Conservation (phyloP, 73 alveolate species). For the Stentor roeselii region DNA sequence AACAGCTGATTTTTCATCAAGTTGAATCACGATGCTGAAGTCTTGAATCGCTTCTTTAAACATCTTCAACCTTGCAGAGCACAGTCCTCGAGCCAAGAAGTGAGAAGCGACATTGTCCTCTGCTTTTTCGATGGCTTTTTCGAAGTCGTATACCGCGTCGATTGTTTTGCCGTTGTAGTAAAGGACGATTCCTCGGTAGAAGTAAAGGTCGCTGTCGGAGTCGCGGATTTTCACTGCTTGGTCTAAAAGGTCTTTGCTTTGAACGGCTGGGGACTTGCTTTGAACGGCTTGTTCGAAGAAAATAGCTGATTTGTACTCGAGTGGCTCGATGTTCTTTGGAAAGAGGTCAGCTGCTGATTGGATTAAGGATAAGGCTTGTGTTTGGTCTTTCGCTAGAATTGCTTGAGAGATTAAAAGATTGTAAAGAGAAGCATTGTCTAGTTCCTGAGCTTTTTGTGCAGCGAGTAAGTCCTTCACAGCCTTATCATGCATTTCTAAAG, state of each 20-base stretch:
- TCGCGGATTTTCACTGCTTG: constrained; percentile 40
- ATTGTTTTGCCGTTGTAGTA: constrained; percentile 27
- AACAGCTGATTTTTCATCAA: constrained; percentile 52
- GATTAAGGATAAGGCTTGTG: constrained; percentile 34
- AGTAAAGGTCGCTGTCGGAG: constrained; percentile 43
- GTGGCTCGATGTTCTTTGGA: constrained; percentile 49
- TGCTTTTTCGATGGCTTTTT: constrained; percentile 43
- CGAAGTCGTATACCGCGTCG: constrained; percentile 49
- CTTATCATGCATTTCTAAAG: constrained; percentile 43
- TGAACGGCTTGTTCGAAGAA: constrained; percentile 32
- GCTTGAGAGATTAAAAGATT: constrained; percentile 48
- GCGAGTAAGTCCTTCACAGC: constrained; percentile 46
- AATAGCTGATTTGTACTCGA: constrained; percentile 41
- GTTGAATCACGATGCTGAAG: constrained; percentile 32
- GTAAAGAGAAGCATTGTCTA: constrained; percentile 40
- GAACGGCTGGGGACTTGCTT: constrained; percentile 18
- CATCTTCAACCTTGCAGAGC: constrained; percentile 36
- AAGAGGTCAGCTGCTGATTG: constrained; percentile 42
- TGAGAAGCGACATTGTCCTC: constrained; percentile 51
- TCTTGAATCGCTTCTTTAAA: constrained; percentile 42
- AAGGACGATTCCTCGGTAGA: constrained; percentile 40
- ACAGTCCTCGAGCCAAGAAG: constrained; percentile 48
- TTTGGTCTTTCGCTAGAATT: constrained; percentile 35
- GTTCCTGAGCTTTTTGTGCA: constrained; percentile 4
- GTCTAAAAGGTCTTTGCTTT: constrained; percentile 36